A percentile compares a stretch with the other conserved stretches of the same genome.
Conservation (phyloP, 192 early-diverging fungal species). For the Haplosporangium gracile region DNA sequence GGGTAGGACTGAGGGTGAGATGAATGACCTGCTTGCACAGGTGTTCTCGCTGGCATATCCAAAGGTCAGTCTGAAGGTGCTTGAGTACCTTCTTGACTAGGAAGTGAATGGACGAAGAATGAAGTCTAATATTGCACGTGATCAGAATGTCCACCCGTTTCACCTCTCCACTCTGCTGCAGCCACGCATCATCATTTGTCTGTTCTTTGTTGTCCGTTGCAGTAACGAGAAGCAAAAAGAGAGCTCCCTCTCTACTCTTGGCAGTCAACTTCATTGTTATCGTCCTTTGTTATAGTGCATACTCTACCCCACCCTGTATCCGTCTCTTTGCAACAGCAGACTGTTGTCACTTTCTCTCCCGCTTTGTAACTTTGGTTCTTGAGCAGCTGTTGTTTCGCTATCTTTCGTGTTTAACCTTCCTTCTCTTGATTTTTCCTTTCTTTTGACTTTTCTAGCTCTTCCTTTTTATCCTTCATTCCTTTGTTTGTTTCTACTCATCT, state of each 20-base stretch:
- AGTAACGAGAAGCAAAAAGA: too few relatives aligned
- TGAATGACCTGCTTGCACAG: slow-evolving; percentile 5
- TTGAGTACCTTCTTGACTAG: slow-evolving; percentile 14
- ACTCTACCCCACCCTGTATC: too few relatives aligned
- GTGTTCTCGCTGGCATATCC: slow-evolving; percentile 36
- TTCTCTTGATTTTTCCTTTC: background rate
- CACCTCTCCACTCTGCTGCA: background rate
- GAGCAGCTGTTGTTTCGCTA: too few relatives aligned
- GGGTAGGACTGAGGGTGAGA: background rate
- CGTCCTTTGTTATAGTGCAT: too few relatives aligned
- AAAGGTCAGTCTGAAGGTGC: slow-evolving; percentile 12
- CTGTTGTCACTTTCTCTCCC: too few relatives aligned
- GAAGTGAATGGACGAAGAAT: background rate
- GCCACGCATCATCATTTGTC: background rate
- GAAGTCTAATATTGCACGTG: background rate
- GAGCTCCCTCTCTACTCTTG: too few relatives aligned
- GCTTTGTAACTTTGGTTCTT: too few relatives aligned
- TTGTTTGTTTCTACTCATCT: background rate
- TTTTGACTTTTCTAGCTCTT: background rate
- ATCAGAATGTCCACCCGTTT: background rate
- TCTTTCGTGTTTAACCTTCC: background rate
- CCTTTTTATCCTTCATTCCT: background rate
- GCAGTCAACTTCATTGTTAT: too few relatives aligned
- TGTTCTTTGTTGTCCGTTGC: background rate
- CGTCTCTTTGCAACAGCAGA: too few relatives aligned